These are phyloP conservation scores for Xylaria hypoxylon DNA, from an alignment of 2,329 filamentous ascomycete genomes.

Conservation along the genomic window DNA sequence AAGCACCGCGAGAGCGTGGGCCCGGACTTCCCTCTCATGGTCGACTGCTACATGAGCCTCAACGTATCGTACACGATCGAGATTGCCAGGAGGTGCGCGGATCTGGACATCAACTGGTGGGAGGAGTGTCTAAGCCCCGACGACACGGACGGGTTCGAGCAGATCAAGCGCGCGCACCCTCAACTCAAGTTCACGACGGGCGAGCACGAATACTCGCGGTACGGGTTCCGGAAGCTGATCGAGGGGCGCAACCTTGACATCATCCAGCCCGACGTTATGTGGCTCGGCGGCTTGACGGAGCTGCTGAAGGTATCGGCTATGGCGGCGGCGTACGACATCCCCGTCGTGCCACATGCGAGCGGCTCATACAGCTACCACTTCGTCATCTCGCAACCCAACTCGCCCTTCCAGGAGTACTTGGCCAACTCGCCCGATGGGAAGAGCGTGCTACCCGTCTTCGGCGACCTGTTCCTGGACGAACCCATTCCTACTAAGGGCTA, in stretches of 20 bases:
- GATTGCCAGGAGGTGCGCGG: constrained; percentile 83
- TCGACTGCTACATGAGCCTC: constrained; percentile 97
- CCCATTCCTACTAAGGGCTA: constrained; percentile 87
- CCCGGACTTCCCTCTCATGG: constrained; percentile 91
- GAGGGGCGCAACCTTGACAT: constrained; percentile 94
- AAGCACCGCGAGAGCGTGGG: constrained; percentile 87
- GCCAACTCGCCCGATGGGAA: constrained; percentile 93
- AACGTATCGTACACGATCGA: constrained; percentile 95
- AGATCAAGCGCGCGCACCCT: constrained; percentile 91
- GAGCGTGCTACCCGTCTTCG: constrained; percentile 90
- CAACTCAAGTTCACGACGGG: constrained; percentile 94
- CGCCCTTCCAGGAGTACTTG: constrained; percentile 95
- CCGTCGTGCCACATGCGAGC: constrained; percentile 93
- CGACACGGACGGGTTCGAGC: constrained; percentile 89
- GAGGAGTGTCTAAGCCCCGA: constrained; percentile 93
- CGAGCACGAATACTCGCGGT: constrained; percentile 94
- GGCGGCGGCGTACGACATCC: constrained; percentile 92
- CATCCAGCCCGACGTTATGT: constrained; percentile 97
- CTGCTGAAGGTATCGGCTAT: constrained; percentile 88
- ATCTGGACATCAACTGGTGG: constrained; percentile 96
- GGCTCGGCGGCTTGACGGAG: constrained; percentile 93
- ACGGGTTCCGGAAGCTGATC: constrained; percentile 93
- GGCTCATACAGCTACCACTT: constrained; percentile 97
- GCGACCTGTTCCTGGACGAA: constrained; percentile 89
- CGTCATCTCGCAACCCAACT: constrained; percentile 91